Base-by-base conservation (phyloP, 1,139 yeast genomes). In the Eremothecium cymbalariae region DNA sequence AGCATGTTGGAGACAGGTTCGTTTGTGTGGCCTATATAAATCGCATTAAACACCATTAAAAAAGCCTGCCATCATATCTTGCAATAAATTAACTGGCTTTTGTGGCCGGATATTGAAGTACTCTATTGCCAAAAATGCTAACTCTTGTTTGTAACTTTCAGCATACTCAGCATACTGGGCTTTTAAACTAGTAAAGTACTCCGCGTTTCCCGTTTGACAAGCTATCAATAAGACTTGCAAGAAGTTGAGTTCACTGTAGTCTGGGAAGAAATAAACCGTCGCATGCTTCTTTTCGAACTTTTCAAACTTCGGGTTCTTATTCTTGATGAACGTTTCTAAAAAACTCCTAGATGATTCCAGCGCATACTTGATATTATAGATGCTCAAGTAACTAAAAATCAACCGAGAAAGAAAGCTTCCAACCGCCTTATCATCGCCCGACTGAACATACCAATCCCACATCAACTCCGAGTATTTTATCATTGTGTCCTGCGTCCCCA, bases 11-110 rank as follows among this genome's bases (percentile, higher is more conserved):
- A n/a, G n/a, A n/a, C n/a, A n/a, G n/a, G n/a, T n/a, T n/a, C n/a
- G n/a, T n/a, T n/a, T n/a, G n/a, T n/a, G n/a, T n/a, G n/a, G n/a
- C n/a, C 22, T 8, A 19, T 19, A n/a, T n/a, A n/a, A 14, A n/a
- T 14, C 4, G 28, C 28, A 3, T 6, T 19, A 34, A 13, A 50
- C 47, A 23, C 65, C 63, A 15, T 70, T 70, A 26, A 84, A 68
- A 37, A 86, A 65, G 20, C 86, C 85, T 15, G 93, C 78, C 94
- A 88, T 83, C 65, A 88, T 68, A 50, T 80, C 85, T 48, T 85
- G 90, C 50, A 88, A 62, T 65, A 83, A 66, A 53, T 85, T 84
- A 12, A 68, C 68, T 39, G 72, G 77, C 33, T 70, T 72, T 34
- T 68, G 74, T 8, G 72, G 65, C 12, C 70, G 60, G 28, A 78